Base-by-base conservation (phyloP, 306 rosid species). In the Malus asiatica region DNA sequence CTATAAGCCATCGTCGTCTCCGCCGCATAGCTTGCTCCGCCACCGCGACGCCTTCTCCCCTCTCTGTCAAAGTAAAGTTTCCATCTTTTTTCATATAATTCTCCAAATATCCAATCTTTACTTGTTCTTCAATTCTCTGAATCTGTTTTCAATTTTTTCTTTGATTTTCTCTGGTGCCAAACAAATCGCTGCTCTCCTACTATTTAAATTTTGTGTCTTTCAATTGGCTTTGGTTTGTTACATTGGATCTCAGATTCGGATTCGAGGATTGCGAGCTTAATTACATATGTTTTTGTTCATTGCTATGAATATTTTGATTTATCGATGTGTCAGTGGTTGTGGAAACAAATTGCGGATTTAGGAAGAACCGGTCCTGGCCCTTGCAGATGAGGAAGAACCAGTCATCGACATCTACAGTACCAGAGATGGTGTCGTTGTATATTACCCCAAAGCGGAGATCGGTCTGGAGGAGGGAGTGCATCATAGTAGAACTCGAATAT, bases 361-460 rank as follows among this genome's bases (percentile, higher is more conserved):
- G 11, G 22, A 5, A 30, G 32, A 30, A 30, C 5, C 32, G 32
- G 0, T 30, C 32, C 4, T 30, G 4, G 32, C 32, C 25, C 25
- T 23, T 23, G 25, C 1, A 23, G 25, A 23, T 23, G 25, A 23
- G 25, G 25, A 23, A 23, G 25, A 23, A 23, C 25, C 25, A 23
- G 25, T 23, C 25, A 0, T 4, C 97, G 0, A 95, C 97, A 11
- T 87, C 91, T 29, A 97, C 72, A 2, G 90, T 83, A 10, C 97
- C 99, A 1, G 97, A 78, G n/a, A 90, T 88, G 25, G 11, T 72
- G 78, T 92, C 97, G 53, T 88, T 78, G 82, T 85, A 95, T 60
- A 95, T 90, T n/a, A 95, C 96, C 18, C 98, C 97, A 77, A 95
- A 95, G 11, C 99, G 97, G 75, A 95, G 97, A 82, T 95, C 97